Conservation (phyloP, 305 asterid species). For the Rubia balearica region DNA sequence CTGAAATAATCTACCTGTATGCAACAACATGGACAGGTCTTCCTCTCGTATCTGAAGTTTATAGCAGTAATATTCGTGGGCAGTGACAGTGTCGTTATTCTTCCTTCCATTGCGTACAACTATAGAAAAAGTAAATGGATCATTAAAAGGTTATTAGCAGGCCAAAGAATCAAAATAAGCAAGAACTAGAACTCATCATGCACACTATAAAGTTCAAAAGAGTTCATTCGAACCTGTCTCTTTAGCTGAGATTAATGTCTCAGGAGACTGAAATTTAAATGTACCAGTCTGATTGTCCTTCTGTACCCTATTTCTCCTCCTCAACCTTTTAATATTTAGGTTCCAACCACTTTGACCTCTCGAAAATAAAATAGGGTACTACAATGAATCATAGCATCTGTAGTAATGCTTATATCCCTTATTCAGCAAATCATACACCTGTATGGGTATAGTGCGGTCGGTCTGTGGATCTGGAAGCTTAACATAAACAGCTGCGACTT, state of each 20-base stretch:
- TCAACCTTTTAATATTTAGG: neutral
- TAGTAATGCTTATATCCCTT: neutral
- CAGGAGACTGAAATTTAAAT: too few relatives aligned
- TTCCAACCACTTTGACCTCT: constrained; percentile 8
- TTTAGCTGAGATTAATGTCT: too few relatives aligned
- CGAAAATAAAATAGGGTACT: constrained; percentile 11
- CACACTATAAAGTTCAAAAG: too few relatives aligned
- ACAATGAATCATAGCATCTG: constrained; percentile 17
- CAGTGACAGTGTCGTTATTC: neutral
- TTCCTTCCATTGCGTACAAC: neutral
- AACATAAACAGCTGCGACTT: neutral
- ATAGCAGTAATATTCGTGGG: too few relatives aligned
- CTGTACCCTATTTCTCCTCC: neutral
- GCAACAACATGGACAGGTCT: too few relatives aligned
- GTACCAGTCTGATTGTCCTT: neutral
- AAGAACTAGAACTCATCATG: too few relatives aligned
- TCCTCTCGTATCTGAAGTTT: too few relatives aligned
- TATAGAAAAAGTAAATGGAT: too few relatives aligned
- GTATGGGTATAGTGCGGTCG: neutral
- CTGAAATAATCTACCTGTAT: too few relatives aligned
- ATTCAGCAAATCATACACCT: neutral
- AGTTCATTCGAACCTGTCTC: too few relatives aligned
- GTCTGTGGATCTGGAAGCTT: neutral
- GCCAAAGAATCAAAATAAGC: too few relatives aligned
- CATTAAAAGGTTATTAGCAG: too few relatives aligned